Percentiles rank a stretch among this genome's conserved stretches.
Conservation (phyloP, 768 basidiomycete genomes). For the Lactifluus hygrophoroides region DNA sequence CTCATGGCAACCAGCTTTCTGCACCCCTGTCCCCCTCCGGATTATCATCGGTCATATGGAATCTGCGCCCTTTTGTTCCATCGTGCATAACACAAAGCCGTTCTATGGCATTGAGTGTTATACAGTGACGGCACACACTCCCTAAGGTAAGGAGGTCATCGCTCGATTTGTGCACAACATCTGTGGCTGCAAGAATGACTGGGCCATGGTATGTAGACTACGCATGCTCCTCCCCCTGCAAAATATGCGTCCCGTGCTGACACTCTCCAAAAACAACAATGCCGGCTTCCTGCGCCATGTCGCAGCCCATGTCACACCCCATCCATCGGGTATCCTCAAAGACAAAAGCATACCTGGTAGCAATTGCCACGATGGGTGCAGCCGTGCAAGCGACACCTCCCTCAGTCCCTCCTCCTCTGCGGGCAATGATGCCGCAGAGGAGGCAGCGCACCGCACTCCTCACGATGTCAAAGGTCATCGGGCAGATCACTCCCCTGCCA, state of each 20-base stretch:
- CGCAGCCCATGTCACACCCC: too few species aligned
- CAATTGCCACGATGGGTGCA: too few species aligned
- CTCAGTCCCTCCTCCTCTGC: too few species aligned
- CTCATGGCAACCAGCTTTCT: constrained; percentile 91
- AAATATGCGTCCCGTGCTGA: too few species aligned
- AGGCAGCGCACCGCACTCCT: too few species aligned
- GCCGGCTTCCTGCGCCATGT: too few species aligned
- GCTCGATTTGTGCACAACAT: constrained; percentile 76
- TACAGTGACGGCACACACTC: constrained; percentile 94
- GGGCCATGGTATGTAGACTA: constrained; percentile 74
- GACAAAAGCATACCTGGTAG: constrained; percentile 49
- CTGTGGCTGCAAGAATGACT: constrained; percentile 70
- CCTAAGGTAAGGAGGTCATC: constrained; percentile 83
- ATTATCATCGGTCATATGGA: constrained; percentile 76
- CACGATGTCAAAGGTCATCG: too few species aligned
- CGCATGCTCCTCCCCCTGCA: too few species aligned
- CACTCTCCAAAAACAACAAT: too few species aligned
- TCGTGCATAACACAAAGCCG: constrained; percentile 82
- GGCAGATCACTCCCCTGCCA: too few species aligned
- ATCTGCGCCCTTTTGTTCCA: constrained; percentile 86
- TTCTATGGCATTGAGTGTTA: constrained; percentile 99
- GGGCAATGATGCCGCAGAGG: too few species aligned
- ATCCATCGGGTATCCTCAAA: background rate
- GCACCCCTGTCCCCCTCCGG: constrained; percentile 64
- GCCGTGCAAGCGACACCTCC: too few species aligned